Evolutionary conservation across 129 eudicot species (phyloP), one percentile per base, ranked within the genome.

Genomic region (Flaveria trinervia): DNA sequence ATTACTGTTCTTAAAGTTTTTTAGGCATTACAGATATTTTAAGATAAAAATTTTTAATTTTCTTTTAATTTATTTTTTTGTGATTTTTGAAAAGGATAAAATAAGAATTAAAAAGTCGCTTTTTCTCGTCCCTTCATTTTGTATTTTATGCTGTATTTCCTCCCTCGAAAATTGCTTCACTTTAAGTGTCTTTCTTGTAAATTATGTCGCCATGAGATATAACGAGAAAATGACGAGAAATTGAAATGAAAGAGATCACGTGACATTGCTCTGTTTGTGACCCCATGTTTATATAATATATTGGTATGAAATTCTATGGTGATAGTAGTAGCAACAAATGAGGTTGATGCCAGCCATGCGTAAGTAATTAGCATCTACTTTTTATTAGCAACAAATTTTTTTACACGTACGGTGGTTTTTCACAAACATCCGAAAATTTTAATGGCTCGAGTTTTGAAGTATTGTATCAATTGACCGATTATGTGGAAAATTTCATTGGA

Each of bases 311-410:
- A 76, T 76, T 62, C 36, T 45, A 17, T 33, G 80, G 72, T 75
- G 71, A 74, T 70, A 48, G 72, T 45, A 45, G 50, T 75, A 65
- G 72, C 66, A 76, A 76, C 80, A 65, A 76, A 76, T 76, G 26
- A 61, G 71, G 71, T 75, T 62, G 79, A 65, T 76, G 80, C 65
- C 80, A 65, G 65, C 80, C 80, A 76, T 65, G 80, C 80, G 41
- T 65, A 33, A 65, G 65, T 76, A n/a, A 76, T 76, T 49, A 50
- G 73, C 11, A 28, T 50, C 52, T 28, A 76, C 80, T n/a, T 48
- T 65, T 39, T 65, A 36, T 22, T 75, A 44, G n/a, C n/a, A n/a
- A n/a, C 22, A 20, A 20, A 20, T 0, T 20, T 20, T 20, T 20
- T 20, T 20, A 20, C 22, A 20, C 0, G 22, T 20, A 20, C 22